These are phyloP conservation scores for Phylloporus arenicola DNA, from an alignment of 768 basidiomycete genomes.

Conservation along the genomic window DNA sequence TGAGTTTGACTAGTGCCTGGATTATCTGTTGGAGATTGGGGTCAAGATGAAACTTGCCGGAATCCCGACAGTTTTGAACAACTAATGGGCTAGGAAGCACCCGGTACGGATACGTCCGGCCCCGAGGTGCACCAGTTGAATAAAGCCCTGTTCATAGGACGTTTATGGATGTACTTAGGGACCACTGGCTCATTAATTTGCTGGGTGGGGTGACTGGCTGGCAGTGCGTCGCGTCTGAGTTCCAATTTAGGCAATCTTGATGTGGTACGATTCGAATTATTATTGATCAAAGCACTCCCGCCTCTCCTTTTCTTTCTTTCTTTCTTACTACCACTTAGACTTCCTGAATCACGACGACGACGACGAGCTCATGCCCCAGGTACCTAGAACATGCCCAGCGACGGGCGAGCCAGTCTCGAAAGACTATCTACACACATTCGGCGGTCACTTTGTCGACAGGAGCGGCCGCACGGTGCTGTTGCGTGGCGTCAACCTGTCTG, in stretches of 20 bases:
- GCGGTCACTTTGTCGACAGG: constrained; percentile 68
- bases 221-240: not conserved
- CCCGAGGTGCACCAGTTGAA: not conserved
- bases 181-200: constrained; percentile 4
- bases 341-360: not conserved
- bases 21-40: constrained; percentile 85
- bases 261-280: constrained; percentile 18
- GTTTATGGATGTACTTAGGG: not conserved
- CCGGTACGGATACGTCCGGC: not conserved
- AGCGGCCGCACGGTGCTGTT: constrained; percentile 73
- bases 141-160: constrained; percentile 1
- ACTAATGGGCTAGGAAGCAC: constrained; percentile 2
- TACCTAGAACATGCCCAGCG: constrained; percentile 15
- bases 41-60: constrained; percentile 75
- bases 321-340: not conserved
- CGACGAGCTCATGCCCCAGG: constrained; percentile 17
- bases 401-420: constrained; percentile 12
- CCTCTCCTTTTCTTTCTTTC: not conserved
- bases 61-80: constrained; percentile 41
- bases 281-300: not conserved
- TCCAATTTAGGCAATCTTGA: constrained; percentile 8
- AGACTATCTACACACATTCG: constrained; percentile 57
- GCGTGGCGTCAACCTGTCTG: constrained; percentile 92
- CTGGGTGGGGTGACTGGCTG: not conserved
- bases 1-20: constrained; percentile 56